Conservation (phyloP, 768 basidiomycete genomes). For the Trametes maxima region DNA sequence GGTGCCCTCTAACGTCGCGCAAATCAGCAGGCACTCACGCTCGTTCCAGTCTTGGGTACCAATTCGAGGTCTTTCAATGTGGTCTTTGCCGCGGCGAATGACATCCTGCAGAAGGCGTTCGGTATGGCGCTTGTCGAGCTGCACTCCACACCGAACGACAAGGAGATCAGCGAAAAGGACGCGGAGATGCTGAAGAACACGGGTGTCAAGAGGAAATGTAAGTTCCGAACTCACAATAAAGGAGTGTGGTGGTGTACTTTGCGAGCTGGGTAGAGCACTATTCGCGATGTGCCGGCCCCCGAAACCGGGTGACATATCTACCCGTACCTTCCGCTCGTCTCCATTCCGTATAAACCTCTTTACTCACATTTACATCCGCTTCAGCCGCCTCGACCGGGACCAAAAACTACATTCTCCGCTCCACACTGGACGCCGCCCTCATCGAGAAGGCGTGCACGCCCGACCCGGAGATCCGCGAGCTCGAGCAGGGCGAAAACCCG, state of each 20-base stretch:
- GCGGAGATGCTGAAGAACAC: constrained; percentile 50
- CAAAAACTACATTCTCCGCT: constrained; percentile 85
- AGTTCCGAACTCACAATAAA: neutral
- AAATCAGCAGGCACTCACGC: constrained; percentile 16
- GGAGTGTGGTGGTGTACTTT: no score
- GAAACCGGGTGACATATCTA: no score
- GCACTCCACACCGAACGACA: constrained; percentile 60
- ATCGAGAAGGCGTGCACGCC: constrained; percentile 62
- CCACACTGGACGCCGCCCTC: constrained; percentile 60
- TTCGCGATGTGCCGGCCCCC: no score
- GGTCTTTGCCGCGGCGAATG: constrained; percentile 67
- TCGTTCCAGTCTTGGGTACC: constrained; percentile 50
- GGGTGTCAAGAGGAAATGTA: constrained; percentile 71
- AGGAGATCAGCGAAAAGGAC: constrained; percentile 48
- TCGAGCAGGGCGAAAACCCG: constrained; percentile 52
- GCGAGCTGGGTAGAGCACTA: no score
- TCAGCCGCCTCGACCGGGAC: constrained; percentile 60
- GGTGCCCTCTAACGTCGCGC: neutral
- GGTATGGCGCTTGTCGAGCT: constrained; percentile 88
- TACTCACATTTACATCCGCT: neutral
- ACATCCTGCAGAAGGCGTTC: constrained; percentile 62
- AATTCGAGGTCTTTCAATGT: constrained; percentile 60
- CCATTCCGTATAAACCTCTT: neutral
- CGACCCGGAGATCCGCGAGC: constrained; percentile 44
- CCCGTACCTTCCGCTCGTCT: neutral